phyloP scores from a whole-genome alignment of 2,329 filamentous ascomycete species.

The Botrytis tulipae region DNA sequence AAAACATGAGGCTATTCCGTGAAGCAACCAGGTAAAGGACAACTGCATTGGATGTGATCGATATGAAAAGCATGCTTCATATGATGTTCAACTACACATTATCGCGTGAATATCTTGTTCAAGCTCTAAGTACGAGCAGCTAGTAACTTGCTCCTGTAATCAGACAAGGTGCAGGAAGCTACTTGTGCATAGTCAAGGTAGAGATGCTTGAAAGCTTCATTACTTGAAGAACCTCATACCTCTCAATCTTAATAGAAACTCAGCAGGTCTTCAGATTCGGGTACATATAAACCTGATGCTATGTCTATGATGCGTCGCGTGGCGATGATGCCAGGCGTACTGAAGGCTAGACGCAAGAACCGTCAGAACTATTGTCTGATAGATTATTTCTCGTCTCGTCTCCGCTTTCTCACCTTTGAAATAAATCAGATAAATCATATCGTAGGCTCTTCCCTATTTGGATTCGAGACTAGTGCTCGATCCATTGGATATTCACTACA shows the following conservation, averaged over 20 bases:
- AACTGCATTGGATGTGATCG: background rate
- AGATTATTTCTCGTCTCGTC: background rate
- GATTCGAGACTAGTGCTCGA: background rate
- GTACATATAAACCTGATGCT: background rate
- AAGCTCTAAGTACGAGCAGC: background rate
- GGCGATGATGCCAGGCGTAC: no score
- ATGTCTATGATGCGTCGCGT: background rate
- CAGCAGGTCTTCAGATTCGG: no score
- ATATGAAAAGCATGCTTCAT: background rate
- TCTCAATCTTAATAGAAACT: background rate
- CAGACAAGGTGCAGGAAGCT: background rate
- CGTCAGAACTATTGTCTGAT: background rate
- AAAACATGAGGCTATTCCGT: background rate
- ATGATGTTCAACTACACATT: no score
- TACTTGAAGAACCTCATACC: background rate
- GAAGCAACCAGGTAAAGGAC: background rate
- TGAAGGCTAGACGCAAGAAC: background rate
- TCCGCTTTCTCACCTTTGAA: background rate
- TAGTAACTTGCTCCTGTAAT: background rate
- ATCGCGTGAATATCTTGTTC: no score
- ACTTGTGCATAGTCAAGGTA: background rate
- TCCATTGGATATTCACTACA: background rate
- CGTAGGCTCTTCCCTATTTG: background rate
- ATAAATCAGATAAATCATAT: no score
- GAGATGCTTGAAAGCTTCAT: no score